A percentile compares a stretch with the other conserved stretches of the same genome.
phyloP scores from a whole-genome alignment of 805 yeast genomes.

The Kuraishia molischiana region DNA sequence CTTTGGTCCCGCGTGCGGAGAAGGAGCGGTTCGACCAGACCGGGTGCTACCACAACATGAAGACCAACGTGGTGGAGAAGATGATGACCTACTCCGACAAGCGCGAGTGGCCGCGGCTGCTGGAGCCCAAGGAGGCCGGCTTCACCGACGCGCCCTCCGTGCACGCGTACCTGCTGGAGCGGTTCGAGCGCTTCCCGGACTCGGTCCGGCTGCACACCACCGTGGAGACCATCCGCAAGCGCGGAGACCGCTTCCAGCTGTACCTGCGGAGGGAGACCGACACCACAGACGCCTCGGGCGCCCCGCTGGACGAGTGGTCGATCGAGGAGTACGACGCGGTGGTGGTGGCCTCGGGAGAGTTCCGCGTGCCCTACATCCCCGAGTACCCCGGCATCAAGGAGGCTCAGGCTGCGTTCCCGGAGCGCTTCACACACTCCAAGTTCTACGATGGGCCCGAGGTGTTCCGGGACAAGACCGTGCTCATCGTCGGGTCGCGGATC shows the following conservation, averaged over 20 bases:
- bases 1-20: background rate
- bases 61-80: constrained; percentile 32
- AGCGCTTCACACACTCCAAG: constrained; percentile 46
- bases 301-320: constrained; percentile 24
- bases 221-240: constrained; percentile 25
- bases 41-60: constrained; percentile 19
- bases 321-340: constrained; percentile 31
- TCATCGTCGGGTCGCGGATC: constrained; percentile 20
- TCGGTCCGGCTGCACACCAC: constrained; percentile 22
- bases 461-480: constrained; percentile 13
- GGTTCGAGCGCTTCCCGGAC: constrained; percentile 18
- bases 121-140: constrained; percentile 10
- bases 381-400: constrained; percentile 36
- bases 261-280: constrained; percentile 19
- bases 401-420: constrained; percentile 27
- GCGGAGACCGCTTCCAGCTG: constrained; percentile 13
- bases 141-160: constrained; percentile 18
- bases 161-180: constrained; percentile 20
- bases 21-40: constrained; percentile 17
- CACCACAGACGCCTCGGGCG: constrained; percentile 9
- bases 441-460: constrained; percentile 20
- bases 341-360: constrained; percentile 29
- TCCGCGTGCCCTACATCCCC: constrained; percentile 30
- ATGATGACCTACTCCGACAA: constrained; percentile 35
- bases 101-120: constrained; percentile 22